These are phyloP conservation scores for Aspergillus intermedius DNA, from an alignment of 2,329 filamentous ascomycete genomes.

Conservation along the genomic window DNA sequence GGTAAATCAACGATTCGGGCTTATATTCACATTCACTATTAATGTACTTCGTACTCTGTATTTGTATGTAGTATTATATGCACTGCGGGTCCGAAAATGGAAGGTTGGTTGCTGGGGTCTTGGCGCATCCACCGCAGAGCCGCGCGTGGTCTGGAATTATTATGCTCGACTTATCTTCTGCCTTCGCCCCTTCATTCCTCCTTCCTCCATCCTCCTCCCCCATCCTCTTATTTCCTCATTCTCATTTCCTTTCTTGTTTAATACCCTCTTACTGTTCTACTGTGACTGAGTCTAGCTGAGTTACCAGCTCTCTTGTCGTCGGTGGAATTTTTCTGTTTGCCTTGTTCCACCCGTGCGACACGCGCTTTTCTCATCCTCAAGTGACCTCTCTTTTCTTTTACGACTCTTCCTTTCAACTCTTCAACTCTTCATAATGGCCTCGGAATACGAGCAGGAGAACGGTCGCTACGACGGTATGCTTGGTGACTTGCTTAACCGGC, in stretches of 20 bases:
- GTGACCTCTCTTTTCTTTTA: constrained; percentile 9
- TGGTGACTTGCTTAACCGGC: constrained; percentile 3
- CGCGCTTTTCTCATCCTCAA: constrained; percentile 2
- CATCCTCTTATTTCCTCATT: constrained; percentile 5
- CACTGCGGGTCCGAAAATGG: too few relatives aligned
- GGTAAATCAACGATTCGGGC: too few relatives aligned
- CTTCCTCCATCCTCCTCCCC: constrained; percentile 9
- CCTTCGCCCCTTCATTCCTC: constrained; percentile 4
- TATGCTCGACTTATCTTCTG: constrained; percentile 2
- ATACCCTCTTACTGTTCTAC: constrained; percentile 2
- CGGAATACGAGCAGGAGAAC: constrained; percentile 60
- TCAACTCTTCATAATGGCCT: constrained; percentile 31
- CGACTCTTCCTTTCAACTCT: constrained; percentile 7
- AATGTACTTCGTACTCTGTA: too few relatives aligned
- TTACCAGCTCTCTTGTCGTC: constrained; percentile 4
- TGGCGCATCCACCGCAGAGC: constrained; percentile 5
- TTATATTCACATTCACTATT: too few relatives aligned
- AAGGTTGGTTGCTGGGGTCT: neutral
- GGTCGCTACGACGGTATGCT: constrained; percentile 58
- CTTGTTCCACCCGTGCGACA: constrained; percentile 5
- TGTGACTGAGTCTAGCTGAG: constrained; percentile 9
- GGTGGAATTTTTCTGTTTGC: constrained; percentile 13
- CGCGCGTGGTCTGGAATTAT: constrained; percentile 5
- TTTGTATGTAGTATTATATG: too few relatives aligned
- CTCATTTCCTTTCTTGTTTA: constrained; percentile 6